phyloP scores from a whole-genome alignment of 257 asterid genomes.

The Plantago ovata region DNA sequence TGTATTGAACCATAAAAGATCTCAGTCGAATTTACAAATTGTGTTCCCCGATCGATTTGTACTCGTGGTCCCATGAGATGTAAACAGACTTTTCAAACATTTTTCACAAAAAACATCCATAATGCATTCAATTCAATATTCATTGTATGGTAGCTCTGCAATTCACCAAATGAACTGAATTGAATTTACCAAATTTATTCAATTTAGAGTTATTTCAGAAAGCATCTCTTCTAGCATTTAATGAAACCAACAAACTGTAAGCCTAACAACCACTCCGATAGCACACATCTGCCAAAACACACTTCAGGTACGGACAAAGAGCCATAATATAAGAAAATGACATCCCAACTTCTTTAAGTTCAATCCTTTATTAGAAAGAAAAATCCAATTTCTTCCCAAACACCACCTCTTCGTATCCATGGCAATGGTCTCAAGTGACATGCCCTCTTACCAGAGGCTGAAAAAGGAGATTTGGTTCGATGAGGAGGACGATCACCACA shows the following conservation, averaged over 20 bases:
- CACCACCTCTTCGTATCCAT: background rate
- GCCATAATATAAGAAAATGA: conserved; percentile 17
- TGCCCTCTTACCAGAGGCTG: conserved; percentile 47
- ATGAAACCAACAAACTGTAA: conserved; percentile 34
- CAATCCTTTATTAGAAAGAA: background rate
- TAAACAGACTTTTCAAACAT: no score
- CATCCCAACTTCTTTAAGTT: conserved; percentile 9
- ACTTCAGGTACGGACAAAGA: conserved; percentile 1
- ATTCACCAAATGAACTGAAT: no score
- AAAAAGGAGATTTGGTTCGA: conserved; percentile 35
- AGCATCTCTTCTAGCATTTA: conserved; percentile 17
- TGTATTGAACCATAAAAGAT: no score
- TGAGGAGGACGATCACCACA: conserved; percentile 25
- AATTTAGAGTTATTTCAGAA: no score
- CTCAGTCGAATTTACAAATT: no score
- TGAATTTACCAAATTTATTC: no score
- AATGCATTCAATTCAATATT: no score
- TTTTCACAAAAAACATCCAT: no score
- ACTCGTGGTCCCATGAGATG: no score
- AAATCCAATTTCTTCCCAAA: background rate
- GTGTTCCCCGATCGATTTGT: no score
- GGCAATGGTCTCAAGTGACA: conserved; percentile 32
- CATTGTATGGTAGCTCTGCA: no score
- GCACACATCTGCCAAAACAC: conserved; percentile 2
- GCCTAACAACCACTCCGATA: conserved; percentile 30